These are phyloP conservation scores for Rhipidocladum racemiflorum DNA, from an alignment of 176 grass and related monocot species.

Conservation along the genomic window DNA sequence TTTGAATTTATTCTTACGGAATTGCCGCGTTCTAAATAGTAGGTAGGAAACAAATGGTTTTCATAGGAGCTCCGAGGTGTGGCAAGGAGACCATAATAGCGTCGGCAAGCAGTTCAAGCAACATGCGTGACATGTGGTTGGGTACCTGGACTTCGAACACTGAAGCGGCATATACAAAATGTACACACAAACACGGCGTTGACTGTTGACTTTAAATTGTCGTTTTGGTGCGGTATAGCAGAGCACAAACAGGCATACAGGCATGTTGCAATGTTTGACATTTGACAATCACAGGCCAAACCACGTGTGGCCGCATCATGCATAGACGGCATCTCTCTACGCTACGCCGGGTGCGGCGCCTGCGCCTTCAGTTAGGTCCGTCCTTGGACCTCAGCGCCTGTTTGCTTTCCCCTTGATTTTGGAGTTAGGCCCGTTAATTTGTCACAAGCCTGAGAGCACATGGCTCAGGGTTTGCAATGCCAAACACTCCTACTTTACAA, in stretches of 20 bases:
- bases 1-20: neutral
- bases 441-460: neutral
- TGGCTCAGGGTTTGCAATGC: neutral
- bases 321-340: no score
- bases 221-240: neutral
- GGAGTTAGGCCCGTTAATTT: neutral
- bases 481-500: neutral
- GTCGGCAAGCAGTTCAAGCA: neutral
- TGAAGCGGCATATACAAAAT: neutral
- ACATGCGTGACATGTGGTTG: neutral
- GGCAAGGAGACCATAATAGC: no score
- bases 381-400: neutral
- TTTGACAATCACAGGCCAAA: conserved; percentile 18
- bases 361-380: neutral
- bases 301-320: neutral
- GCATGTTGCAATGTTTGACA: conserved; percentile 10
- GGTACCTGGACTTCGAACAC: neutral
- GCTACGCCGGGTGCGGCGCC: no score
- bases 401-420: neutral
- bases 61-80: neutral
- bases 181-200: neutral
- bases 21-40: neutral
- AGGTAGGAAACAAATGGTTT: neutral
- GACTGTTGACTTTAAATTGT: neutral
- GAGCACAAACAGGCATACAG: neutral